Evolutionary conservation across 495 filamentous ascomycete genomes (phyloP).

Genomic region (Penicillium subrubescens): DNA sequence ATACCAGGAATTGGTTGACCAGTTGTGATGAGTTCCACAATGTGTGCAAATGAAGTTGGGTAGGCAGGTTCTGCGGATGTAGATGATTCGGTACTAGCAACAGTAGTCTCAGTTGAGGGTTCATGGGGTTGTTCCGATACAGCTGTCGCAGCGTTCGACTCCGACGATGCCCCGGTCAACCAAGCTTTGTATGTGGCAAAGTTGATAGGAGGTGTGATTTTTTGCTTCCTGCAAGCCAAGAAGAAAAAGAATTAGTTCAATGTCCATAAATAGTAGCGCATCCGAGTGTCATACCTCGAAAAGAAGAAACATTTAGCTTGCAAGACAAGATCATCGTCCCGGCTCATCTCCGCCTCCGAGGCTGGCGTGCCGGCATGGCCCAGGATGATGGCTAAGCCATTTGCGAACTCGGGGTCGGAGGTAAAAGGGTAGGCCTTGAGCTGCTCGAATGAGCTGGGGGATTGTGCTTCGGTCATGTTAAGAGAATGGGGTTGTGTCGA

Average conservation of each 20-base stretch:
- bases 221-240: conserved; percentile 40
- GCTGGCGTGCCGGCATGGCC: conserved; percentile 43
- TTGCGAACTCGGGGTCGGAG: conserved; percentile 49
- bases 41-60: conserved; percentile 83
- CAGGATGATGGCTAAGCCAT: conserved; percentile 51
- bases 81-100: background rate
- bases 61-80: conserved; percentile 60
- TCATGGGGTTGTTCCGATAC: background rate
- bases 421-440: conserved; percentile 42
- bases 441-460: conserved; percentile 25
- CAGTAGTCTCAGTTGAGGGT: conserved; percentile 3
- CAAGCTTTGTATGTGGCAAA: conserved; percentile 46
- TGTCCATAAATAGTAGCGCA: background rate
- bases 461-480: conserved; percentile 11
- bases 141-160: background rate
- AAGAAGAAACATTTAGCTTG: conserved; percentile 59
- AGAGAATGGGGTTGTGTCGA: conserved; percentile 10
- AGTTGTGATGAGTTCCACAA: conserved; percentile 83
- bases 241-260: background rate
- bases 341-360: conserved; percentile 43
- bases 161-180: conserved; percentile 24
- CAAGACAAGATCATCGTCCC: conserved; percentile 47
- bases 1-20: conserved; percentile 89
- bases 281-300: conserved; percentile 36
- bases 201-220: conserved; percentile 39